Conservation (phyloP, 129 eudicot genomes). For the Chrysanthemum lavandulifolium region DNA sequence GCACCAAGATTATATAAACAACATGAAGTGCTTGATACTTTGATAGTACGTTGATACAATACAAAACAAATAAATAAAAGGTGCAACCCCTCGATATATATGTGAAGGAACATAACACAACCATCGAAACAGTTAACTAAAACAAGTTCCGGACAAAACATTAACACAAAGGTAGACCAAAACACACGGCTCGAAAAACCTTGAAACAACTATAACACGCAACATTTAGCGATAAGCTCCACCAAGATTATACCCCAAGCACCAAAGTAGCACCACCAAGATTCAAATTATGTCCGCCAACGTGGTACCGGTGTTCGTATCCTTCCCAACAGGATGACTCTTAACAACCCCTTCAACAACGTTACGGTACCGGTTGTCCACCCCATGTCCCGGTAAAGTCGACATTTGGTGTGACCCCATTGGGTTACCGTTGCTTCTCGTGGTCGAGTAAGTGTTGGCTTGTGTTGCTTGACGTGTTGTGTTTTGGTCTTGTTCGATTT, state of each 20-base stretch:
- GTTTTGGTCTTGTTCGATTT: constrained; percentile 44
- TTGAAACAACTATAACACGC: not conserved
- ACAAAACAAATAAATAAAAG: no score
- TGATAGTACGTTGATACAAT: no score
- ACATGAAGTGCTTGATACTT: no score
- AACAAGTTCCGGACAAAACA: no score
- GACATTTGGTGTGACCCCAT: constrained; percentile 73
- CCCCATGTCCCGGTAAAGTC: constrained; percentile 79
- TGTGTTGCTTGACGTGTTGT: constrained; percentile 46
- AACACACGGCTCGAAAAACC: not conserved
- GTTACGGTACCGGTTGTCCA: constrained; percentile 60
- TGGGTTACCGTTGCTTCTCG: constrained; percentile 43
- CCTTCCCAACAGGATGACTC: constrained; percentile 56
- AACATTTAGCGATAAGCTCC: constrained; percentile 41
- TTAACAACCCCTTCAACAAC: constrained; percentile 58
- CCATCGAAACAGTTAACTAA: no score
- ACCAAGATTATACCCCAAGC: constrained; percentile 50
- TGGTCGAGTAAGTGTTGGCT: constrained; percentile 45
- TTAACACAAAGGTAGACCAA: no score
- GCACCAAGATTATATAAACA: no score
- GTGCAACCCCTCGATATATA: no score
- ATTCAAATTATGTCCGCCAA: constrained; percentile 50
- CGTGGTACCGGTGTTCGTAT: constrained; percentile 48
- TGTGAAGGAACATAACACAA: not conserved
- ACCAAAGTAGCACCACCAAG: constrained; percentile 50